Base-by-base conservation (phyloP, 352 stramenopile genomes). In the Globisporangium uncinulatum region DNA sequence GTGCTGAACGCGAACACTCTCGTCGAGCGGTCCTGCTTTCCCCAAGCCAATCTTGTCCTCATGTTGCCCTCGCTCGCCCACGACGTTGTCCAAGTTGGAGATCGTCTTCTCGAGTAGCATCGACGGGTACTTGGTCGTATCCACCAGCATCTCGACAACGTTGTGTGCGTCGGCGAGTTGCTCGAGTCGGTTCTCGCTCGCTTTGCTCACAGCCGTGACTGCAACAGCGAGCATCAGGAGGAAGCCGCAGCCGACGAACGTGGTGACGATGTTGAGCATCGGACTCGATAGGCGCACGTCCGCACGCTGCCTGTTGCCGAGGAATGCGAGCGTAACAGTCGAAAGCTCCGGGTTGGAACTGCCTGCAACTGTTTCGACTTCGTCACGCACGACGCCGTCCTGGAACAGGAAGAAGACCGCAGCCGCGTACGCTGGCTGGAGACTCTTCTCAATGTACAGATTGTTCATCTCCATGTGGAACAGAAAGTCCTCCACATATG, bases 351-450 rank as follows among this genome's bases (percentile, higher is more conserved):
- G 6, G 1, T 6, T 17, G 17, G 42, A 9, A 10, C 0, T 8
- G 8, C 1, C 0, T 19, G 7, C 3, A 13, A 29, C 24, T 29
- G 24, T 29, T 29, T 46, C n/a, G 42, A 46, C 42, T 46, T 46
- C 36, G 21, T 63, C 41, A 9, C 52, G 48, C 17, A 58, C 52
- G 5, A 73, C 63, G 11, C 68, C 75, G 50, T 70, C 57, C 41
- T 83, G 74, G 19, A 83, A 76, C n/a, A 83, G 51, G 68, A 72
- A 85, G 57, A 81, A 77, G 7, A 79, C n/a, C 6, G 65, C 70
- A 0, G 75, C 71, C 32, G 62, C 57, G 46, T 75, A 80, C 8
- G 75, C 70, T 17, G 75, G 75, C 17, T 69, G 63, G 3, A 85
- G 54, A 17, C 68, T 67, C 24, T 52, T 51, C 29, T 83, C 75